A percentile compares a stretch with the other conserved stretches of the same genome.
phyloP scores from a whole-genome alignment of 163 green algal genomes.

The Coccomyxa subellipsoidea region DNA sequence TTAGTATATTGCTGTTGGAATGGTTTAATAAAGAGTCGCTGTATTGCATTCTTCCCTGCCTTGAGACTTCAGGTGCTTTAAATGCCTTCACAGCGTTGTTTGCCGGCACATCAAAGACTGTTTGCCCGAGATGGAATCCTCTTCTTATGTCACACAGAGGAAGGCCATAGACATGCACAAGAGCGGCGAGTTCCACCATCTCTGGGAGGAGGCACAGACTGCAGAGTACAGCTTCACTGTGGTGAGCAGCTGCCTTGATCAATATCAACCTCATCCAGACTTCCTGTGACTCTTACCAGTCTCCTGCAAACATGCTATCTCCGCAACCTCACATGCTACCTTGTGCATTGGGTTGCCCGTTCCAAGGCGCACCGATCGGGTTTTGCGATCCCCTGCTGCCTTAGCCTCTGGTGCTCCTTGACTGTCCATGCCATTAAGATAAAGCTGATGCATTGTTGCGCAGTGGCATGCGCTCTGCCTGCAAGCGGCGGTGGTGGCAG shows the following conservation, averaged over 20 bases:
- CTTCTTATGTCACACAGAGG: background rate
- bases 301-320: too few relatives aligned
- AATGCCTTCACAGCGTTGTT: too few relatives aligned
- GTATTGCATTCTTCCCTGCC: background rate
- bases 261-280: too few relatives aligned
- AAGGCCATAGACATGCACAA: slow-evolving; percentile 1
- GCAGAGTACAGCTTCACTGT: background rate
- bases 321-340: too few relatives aligned
- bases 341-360: too few relatives aligned
- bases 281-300: too few relatives aligned
- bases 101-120: too few relatives aligned
- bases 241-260: background rate
- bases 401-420: too few relatives aligned
- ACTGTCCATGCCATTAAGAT: background rate
- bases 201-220: background rate
- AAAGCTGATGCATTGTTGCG: background rate
- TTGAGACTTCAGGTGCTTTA: too few relatives aligned
- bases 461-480: background rate
- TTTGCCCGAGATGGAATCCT: too few relatives aligned
- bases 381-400: too few relatives aligned
- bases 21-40: background rate
- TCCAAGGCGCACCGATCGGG: too few relatives aligned
- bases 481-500: background rate
- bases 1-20: background rate
- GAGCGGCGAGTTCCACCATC: background rate